Conservation (phyloP, 129 eudicot species). For the Calendula officinalis region DNA sequence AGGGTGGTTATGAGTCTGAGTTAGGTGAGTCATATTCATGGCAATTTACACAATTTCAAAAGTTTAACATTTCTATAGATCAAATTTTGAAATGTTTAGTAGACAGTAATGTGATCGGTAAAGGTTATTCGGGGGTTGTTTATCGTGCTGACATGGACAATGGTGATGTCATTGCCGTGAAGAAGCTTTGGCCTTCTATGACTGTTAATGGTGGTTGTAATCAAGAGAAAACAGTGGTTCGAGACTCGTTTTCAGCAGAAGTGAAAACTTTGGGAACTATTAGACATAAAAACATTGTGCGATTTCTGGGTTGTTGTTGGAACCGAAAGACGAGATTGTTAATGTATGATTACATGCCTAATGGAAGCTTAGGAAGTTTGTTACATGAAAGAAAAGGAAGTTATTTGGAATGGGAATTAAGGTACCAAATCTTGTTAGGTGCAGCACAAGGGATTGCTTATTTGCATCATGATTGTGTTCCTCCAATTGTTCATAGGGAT, state of each 20-base stretch:
- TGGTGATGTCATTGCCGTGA: constrained; percentile 46
- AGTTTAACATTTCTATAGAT: constrained; percentile 41
- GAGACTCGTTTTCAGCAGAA: constrained; percentile 58
- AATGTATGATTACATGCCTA: constrained; percentile 55
- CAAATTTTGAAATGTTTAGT: constrained; percentile 41
- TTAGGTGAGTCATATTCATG: constrained; percentile 33
- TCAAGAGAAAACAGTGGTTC: constrained; percentile 16
- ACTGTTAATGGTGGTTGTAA: constrained; percentile 26
- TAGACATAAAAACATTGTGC: constrained; percentile 54
- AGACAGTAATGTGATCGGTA: constrained; percentile 51
- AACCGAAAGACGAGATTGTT: constrained; percentile 50
- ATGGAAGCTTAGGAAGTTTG: constrained; percentile 52
- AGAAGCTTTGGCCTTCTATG: constrained; percentile 51
- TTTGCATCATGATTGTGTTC: constrained; percentile 62
- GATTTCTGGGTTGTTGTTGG: constrained; percentile 55
- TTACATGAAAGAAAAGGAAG: constrained; percentile 45
- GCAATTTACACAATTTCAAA: constrained; percentile 56
- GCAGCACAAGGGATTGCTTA: constrained; percentile 60
- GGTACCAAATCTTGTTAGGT: constrained; percentile 50
- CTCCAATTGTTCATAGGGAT: constrained; percentile 58
- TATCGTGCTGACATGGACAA: constrained; percentile 48
- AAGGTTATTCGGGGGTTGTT: constrained; percentile 54
- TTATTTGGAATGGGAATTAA: constrained; percentile 53
- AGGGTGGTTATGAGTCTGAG: constrained; percentile 42
- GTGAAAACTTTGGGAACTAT: constrained; percentile 51